A percentile compares a stretch with the other conserved stretches of the same genome.
phyloP scores from a whole-genome alignment of 768 basidiomycete genomes.

The Lactarius sanguifluus region DNA sequence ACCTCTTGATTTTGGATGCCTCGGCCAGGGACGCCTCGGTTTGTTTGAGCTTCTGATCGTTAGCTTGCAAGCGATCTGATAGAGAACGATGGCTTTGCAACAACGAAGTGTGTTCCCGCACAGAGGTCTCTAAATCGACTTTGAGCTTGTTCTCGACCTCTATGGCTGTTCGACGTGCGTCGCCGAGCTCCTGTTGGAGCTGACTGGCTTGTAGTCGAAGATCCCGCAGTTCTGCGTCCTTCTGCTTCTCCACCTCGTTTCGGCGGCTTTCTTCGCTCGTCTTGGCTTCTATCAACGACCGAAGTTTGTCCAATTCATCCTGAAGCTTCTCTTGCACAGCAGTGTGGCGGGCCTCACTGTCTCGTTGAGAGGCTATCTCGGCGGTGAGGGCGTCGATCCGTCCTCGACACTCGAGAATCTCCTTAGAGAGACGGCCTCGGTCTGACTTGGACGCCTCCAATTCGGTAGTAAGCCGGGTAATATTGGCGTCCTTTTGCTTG shows the following conservation, averaged over 20 bases:
- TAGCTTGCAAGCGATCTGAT: slow-evolving; percentile 56
- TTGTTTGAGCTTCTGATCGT: slow-evolving; percentile 51
- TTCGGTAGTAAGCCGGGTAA: slow-evolving; percentile 53
- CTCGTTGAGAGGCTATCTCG: slow-evolving; percentile 60
- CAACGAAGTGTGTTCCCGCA: slow-evolving; percentile 59
- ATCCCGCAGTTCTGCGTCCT: slow-evolving; percentile 76
- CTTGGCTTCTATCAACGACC: slow-evolving; percentile 80
- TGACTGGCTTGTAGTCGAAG: slow-evolving; percentile 63
- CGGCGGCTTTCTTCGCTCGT: slow-evolving; percentile 82
- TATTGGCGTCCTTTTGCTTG: slow-evolving; percentile 73
- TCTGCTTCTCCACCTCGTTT: slow-evolving; percentile 81
- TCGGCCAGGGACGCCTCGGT: slow-evolving; percentile 51
- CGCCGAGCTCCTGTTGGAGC: slow-evolving; percentile 66
- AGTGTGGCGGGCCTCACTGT: slow-evolving; percentile 50
- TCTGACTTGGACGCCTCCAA: slow-evolving; percentile 55
- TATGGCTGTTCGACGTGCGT: slow-evolving; percentile 57
- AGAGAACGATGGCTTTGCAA: slow-evolving; percentile 63
- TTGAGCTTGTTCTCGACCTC: slow-evolving; percentile 73
- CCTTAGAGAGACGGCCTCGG: slow-evolving; percentile 52
- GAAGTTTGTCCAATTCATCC: slow-evolving; percentile 82
- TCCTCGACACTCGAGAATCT: slow-evolving; percentile 66
- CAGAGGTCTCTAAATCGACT: slow-evolving; percentile 66
- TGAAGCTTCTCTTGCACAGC: slow-evolving; percentile 61
- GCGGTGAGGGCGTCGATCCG: slow-evolving; percentile 63
- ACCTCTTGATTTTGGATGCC: slow-evolving; percentile 66